Base-by-base conservation (phyloP, 2,329 filamentous ascomycete genomes). In the Aspergillus sp. region DNA sequence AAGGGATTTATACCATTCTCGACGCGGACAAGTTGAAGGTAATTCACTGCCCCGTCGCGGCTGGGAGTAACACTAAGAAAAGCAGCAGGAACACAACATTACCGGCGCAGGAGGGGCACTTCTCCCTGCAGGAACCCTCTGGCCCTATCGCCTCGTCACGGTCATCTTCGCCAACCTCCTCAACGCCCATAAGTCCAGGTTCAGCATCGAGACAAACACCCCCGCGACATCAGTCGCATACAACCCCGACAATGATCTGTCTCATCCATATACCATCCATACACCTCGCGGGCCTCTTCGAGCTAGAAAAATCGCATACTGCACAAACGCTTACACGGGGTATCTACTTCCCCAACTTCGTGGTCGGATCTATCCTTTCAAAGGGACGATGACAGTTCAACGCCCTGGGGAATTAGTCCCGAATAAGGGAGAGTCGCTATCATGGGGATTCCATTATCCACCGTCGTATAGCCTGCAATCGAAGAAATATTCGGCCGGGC, bases 311-410 rank as follows among this genome's bases (percentile, higher is more conserved):
- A 56, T 74, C 5, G 52, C 71, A 4, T 63, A 74, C 47, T 69
- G 67, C 47, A 74, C 70, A 3, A 73, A 74, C 41, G 70, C 56
- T 1, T 64, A 68, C 43, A 58, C 61, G 3, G 66, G 64, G 0
- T 69, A 74, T 47, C 59, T 75, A 5, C 51, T 74, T 1, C 71
- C 72, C 0, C 44, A 44, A 0, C 51, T 74, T 2, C 55, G 62
- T 3, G 69, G 70, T 1, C 53, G 50, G 2, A 37, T 73, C 7
- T 66, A 60, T 36, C 69, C 70, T 0, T 56, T 67, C 12, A 64
- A 69, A 30, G 69, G 67, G 1, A 65, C 66, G 5, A 74, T 75
- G 71, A 68, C 68, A 3, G 65, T 67, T 4, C 71, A 73, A 46
- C 54, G 59, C 27, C 57, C 65, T 1, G 49, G 49, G 1, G 27